Conservation (phyloP, 805 yeast species). For the Metschnikowia hibisci region DNA sequence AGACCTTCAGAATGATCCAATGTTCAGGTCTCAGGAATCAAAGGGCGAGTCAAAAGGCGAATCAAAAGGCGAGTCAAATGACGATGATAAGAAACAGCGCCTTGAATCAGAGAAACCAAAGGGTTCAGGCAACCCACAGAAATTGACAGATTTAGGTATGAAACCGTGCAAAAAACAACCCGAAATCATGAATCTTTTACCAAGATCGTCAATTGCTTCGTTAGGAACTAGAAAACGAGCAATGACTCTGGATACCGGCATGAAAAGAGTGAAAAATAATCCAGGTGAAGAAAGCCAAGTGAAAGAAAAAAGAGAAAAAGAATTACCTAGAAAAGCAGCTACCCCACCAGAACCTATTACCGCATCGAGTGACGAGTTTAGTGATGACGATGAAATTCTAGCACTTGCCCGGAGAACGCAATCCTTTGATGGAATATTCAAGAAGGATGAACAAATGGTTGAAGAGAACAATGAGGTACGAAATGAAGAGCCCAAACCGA, state of each 20-base stretch:
- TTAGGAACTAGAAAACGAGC: background rate
- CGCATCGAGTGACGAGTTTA: conserved; percentile 9
- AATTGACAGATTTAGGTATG: too few species aligned
- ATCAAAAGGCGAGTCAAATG: too few species aligned
- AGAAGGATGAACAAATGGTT: background rate
- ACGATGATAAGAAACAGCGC: too few species aligned
- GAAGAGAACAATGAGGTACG: too few species aligned
- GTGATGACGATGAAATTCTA: conserved; percentile 18
- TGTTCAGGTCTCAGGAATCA: background rate
- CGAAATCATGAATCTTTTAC: background rate
- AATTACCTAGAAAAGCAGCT: too few species aligned
- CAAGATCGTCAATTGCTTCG: background rate
- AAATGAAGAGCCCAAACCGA: too few species aligned
- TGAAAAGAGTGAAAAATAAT: background rate
- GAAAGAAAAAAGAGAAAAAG: background rate
- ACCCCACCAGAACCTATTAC: background rate
- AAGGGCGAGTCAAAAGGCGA: background rate
- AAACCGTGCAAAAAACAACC: background rate
- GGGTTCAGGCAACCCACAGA: too few species aligned
- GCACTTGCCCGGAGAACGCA: conserved; percentile 14
- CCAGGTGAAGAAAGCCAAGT: background rate
- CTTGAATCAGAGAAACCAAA: too few species aligned
- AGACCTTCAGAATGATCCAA: conserved; percentile 3
- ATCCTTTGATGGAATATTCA: conserved; percentile 10
- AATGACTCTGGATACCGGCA: background rate